phyloP scores from a whole-genome alignment of 1,284 basidiomycete genomes.

The Cystobasidium pallidum region DNA sequence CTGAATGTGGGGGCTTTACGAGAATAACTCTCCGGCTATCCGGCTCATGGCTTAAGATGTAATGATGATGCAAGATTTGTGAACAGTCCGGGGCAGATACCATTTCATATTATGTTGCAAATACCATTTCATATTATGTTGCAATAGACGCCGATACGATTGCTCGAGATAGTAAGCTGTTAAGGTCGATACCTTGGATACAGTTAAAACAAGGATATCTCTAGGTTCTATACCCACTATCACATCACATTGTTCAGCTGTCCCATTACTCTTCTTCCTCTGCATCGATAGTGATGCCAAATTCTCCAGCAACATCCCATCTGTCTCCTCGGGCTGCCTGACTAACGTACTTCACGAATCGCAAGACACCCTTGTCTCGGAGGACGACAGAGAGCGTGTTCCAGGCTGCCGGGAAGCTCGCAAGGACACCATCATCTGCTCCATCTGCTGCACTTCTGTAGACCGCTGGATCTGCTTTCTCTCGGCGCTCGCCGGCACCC shows the following conservation, averaged over 20 bases:
- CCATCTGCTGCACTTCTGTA: constrained; percentile 53
- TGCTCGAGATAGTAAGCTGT: too few relatives aligned
- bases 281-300: constrained; percentile 67
- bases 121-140: too few relatives aligned
- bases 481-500: constrained; percentile 63
- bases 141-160: too few relatives aligned
- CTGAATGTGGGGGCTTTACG: neutral
- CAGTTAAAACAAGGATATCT: too few relatives aligned
- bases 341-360: constrained; percentile 91
- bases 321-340: constrained; percentile 80
- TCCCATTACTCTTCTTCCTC: constrained; percentile 54
- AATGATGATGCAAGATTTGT: too few relatives aligned
- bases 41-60: too few relatives aligned
- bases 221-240: too few relatives aligned
- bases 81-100: too few relatives aligned
- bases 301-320: constrained; percentile 89
- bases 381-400: constrained; percentile 88
- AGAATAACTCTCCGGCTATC: neutral
- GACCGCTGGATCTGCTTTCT: constrained; percentile 56
- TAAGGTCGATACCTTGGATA: too few relatives aligned
- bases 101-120: too few relatives aligned
- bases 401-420: constrained; percentile 87
- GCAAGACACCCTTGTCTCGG: constrained; percentile 89
- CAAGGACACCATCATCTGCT: constrained; percentile 75
- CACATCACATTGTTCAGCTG: too few relatives aligned